Evolutionary conservation across 129 eudicot genomes (phyloP).

Genomic region (Scalesia atractyloides): DNA sequence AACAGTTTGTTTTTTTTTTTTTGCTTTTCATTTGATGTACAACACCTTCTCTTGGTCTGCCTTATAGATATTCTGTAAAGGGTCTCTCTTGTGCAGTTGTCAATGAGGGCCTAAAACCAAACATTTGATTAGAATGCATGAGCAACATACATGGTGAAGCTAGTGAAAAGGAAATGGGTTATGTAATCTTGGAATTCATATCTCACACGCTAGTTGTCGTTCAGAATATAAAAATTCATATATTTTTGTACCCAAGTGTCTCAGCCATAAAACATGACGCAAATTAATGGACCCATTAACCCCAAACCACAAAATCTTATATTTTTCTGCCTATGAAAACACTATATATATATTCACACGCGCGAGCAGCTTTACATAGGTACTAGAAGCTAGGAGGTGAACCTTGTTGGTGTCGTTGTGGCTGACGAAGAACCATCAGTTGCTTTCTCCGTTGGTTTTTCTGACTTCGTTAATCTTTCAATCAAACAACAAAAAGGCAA

Average conservation of each 20-base stretch:
- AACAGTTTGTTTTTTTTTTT: no score
- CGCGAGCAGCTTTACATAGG: constrained; percentile 15
- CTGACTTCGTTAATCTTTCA: constrained; percentile 47
- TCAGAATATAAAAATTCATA: no score
- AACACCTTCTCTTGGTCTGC: not conserved
- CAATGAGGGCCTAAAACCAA: not conserved
- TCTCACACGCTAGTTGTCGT: no score
- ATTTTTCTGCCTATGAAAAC: no score
- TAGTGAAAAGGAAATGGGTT: no score
- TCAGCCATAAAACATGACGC: no score
- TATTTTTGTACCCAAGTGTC: no score
- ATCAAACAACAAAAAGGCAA: constrained; percentile 24
- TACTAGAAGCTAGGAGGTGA: constrained; percentile 56
- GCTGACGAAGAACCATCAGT: constrained; percentile 48
- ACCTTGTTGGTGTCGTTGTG: constrained; percentile 45
- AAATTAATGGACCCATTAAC: no score
- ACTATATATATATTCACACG: no score
- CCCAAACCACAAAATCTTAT: no score
- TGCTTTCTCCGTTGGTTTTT: constrained; percentile 51
- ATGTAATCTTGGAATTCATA: no score
- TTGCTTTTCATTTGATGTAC: not conserved
- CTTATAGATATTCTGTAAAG: not conserved
- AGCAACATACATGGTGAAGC: not conserved
- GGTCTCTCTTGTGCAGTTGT: not conserved
- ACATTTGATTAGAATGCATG: not conserved